Conservation (phyloP, 192 early-diverging fungal species). For the Coemansia sp. region DNA sequence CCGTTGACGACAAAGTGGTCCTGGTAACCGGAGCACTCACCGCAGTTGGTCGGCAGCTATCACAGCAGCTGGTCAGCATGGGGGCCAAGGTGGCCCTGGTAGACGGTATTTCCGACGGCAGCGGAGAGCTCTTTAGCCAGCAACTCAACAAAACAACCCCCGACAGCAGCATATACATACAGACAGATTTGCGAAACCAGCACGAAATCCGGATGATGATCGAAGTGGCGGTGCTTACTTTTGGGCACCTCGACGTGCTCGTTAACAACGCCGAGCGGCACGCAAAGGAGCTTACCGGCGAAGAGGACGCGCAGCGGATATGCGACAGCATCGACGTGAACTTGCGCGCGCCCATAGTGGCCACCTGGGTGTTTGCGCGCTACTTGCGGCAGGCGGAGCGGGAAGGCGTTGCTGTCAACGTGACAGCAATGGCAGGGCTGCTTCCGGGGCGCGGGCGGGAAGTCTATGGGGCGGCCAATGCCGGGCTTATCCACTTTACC, state of each 20-base stretch:
- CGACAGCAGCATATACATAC: constrained; percentile 16
- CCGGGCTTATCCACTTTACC: constrained; percentile 39
- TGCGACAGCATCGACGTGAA: constrained; percentile 35
- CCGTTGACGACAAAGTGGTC: constrained; percentile 16
- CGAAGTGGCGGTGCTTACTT: constrained; percentile 9
- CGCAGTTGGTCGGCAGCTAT: constrained; percentile 30
- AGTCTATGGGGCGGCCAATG: constrained; percentile 46
- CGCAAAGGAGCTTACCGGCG: constrained; percentile 18
- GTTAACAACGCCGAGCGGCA: constrained; percentile 42
- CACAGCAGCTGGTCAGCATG: constrained; percentile 8
- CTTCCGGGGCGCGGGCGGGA: constrained; percentile 37
- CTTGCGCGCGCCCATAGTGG: constrained; percentile 37
- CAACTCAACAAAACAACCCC: background rate
- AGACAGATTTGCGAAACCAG: constrained; percentile 16
- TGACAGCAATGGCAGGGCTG: constrained; percentile 43
- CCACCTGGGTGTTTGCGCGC: constrained; percentile 32
- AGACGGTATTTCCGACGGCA: constrained; percentile 13
- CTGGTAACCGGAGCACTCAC: constrained; percentile 40
- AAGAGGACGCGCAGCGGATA: constrained; percentile 15
- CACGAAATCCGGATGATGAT: constrained; percentile 19
- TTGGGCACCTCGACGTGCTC: constrained; percentile 31
- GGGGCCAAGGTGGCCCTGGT: constrained; percentile 29
- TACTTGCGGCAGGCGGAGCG: constrained; percentile 2
- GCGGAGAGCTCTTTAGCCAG: constrained; percentile 7
- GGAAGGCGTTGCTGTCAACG: constrained; percentile 28